These are phyloP conservation scores for Sphaerostilbella broomeana DNA, from an alignment of 2,329 filamentous ascomycete species.

Conservation along the genomic window DNA sequence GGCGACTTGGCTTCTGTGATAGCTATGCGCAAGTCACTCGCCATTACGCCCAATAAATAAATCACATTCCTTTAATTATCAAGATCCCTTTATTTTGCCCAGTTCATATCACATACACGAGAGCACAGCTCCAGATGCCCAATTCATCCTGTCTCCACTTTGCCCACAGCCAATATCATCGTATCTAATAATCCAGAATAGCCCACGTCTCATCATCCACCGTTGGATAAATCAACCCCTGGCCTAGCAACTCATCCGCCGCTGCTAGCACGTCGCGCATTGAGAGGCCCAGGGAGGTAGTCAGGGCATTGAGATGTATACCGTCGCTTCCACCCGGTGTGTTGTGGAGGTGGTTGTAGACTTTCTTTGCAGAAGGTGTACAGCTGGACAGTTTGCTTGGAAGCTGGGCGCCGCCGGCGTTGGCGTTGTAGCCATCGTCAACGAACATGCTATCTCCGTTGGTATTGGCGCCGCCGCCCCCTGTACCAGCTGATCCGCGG, in stretches of 20 bases:
- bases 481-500: slow-evolving; percentile 52
- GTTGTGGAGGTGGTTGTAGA: slow-evolving; percentile 64
- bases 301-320: slow-evolving; percentile 72
- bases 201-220: slow-evolving; percentile 92
- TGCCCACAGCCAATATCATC: too few species aligned
- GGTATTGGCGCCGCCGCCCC: slow-evolving; percentile 34
- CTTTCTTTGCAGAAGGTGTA: slow-evolving; percentile 54
- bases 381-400: slow-evolving; percentile 40
- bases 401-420: slow-evolving; percentile 32
- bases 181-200: slow-evolving; percentile 53
- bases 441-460: slow-evolving; percentile 51
- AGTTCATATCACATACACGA: neutral
- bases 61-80: slow-evolving; percentile 4
- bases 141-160: too few species aligned
- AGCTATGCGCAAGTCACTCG: too few species aligned
- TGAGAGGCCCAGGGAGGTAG: slow-evolving; percentile 57
- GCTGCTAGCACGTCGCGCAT: slow-evolving; percentile 65
- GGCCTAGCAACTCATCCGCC: slow-evolving; percentile 70
- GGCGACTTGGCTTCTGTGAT: too few species aligned
- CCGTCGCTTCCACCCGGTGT: slow-evolving; percentile 73
- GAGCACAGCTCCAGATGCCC: neutral
- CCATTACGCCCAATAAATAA: too few species aligned
- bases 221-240: slow-evolving; percentile 80
- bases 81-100: neutral
- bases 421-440: slow-evolving; percentile 36